Base-by-base conservation (phyloP, 1,284 basidiomycete species). In the Sphagnurus paluster region DNA sequence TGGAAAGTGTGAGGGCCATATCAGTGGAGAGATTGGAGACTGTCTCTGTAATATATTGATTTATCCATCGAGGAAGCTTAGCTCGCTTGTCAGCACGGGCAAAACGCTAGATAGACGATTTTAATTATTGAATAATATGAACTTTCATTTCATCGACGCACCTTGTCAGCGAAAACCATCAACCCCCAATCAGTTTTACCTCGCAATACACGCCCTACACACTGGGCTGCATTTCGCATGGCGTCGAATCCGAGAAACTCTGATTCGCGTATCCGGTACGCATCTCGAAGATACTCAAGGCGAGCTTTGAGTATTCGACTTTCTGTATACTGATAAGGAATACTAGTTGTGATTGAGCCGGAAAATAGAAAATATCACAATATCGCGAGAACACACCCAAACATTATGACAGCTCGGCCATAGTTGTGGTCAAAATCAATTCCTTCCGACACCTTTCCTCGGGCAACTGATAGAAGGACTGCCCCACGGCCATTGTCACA, bases 401-500 rank as follows among this genome's bases (percentile, higher is more conserved):
- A 99, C 97, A 99, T 99, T 67, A 99, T 93, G 61, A 99, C 97
- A 55, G 97, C 97, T 44, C 97, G 83, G 5, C 97, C 97, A 64
- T 99, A 99, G 64, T 98, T 96, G 67, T 99, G 97, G 66, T 99
- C 97, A 62, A 99, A 99, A 82, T 99, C 97, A 63, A 99, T 99
- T 4, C 97, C 97, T 71, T 99, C 97, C 0, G 97, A 99, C 0
- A 99, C 97, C 68, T 99, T 99, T 5, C 97, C 97, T 76, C 97
- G 84, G 16, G 97, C 97, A 35, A 99, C 97, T 17, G 96, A 98
- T 17, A 99, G 76, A 32, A 99, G 73, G 30, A 99, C 95, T 5
- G 97, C 97, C 0, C 97, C 97, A 44, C 97, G 84, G 17, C 97
- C 97, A 63, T 99, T 99, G 69, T 99, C 95, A 66, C 97, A 99